phyloP scores from a whole-genome alignment of 768 basidiomycete genomes.

The Tylopilus balloui region DNA sequence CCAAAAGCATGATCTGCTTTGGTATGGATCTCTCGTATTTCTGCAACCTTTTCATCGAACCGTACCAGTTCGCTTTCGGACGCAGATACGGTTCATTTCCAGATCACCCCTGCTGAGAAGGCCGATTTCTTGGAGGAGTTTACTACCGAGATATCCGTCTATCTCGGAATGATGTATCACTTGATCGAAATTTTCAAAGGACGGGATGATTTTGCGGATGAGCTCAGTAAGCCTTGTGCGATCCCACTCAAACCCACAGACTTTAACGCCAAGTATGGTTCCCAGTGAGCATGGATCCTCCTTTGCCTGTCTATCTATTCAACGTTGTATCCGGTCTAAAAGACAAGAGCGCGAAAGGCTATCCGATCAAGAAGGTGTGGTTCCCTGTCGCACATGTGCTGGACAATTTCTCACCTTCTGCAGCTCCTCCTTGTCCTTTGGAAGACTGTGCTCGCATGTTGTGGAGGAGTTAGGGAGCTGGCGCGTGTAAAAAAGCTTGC shows the following conservation, averaged over 20 bases:
- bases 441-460: constrained; percentile 89
- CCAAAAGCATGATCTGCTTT: constrained; percentile 78
- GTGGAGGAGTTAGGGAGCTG: constrained; percentile 88
- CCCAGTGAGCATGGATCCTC: constrained; percentile 91
- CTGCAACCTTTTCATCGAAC: neutral
- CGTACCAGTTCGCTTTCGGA: constrained; percentile 67
- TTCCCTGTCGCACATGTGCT: neutral
- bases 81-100: constrained; percentile 64
- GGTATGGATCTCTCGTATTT: constrained; percentile 39
- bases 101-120: constrained; percentile 65
- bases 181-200: constrained; percentile 90
- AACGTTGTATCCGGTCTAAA: constrained; percentile 84
- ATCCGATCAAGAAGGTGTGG: constrained; percentile 92
- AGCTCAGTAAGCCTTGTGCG: constrained; percentile 69
- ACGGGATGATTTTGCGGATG: constrained; percentile 93
- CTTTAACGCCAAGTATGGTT: constrained; percentile 6
- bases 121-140: constrained; percentile 85
- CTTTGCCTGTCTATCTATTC: constrained; percentile 89
- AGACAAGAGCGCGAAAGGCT: constrained; percentile 91
- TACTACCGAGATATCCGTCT: constrained; percentile 88
- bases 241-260: neutral
- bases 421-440: constrained; percentile 91
- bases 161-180: constrained; percentile 93
- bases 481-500: constrained; percentile 77
- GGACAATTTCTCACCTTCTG: constrained; percentile 5